Evolutionary conservation across 768 basidiomycete species (phyloP), one percentile per base, ranked within the genome.

Genomic region (Tulasnella sp.): DNA sequence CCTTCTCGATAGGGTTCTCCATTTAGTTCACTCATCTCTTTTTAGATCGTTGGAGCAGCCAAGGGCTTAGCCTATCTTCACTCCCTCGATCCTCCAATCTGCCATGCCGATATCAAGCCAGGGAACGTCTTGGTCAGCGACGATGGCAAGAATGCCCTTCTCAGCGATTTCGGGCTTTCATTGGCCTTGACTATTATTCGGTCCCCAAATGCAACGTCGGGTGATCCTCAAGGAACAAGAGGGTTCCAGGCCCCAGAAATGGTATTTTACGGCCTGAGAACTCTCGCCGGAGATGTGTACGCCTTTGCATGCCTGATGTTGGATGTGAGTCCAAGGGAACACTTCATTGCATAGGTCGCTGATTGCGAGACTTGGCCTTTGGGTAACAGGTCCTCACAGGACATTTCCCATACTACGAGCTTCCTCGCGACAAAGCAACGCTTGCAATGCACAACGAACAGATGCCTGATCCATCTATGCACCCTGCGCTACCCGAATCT

Each of bases 241-340:
- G 54, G 54, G n/a, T 58, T 58, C 18, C 54, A 58, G 9, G 54
- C 54, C 6, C 54, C 54, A 20, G 54, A 58, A 22, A 20, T 58
- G 22, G n/a, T 58, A 28, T 58, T 58, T 28, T 18, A 58, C 4
- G n/a, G 22, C 20, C 5, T 2, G n/a, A 58, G 54, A 28, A 58
- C 54, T 24, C 54, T 58, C 54, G 20, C 54, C n/a, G 54, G 54
- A 58, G 54, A 58, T 58, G 54, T 58, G n/a, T 58, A 58, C n/a
- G 20, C 54, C 6, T 58, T 58, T 28, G 54, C 54, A 22, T 58
- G 54, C 18, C 20, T 58, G 22, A 58, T 58, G 20, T 28, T 58
- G n/a, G 54, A 58, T 28, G 54, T 58, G 54, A 58, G 54, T 42
- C 42, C 42, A 42, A 42, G 8, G 7, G 9, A 42, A 4, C 42